A percentile compares a stretch with the other conserved stretches of the same genome.
Evolutionary conservation across 345 rosid species (phyloP).

Genomic region (Eucalyptus cloeziana): DNA sequence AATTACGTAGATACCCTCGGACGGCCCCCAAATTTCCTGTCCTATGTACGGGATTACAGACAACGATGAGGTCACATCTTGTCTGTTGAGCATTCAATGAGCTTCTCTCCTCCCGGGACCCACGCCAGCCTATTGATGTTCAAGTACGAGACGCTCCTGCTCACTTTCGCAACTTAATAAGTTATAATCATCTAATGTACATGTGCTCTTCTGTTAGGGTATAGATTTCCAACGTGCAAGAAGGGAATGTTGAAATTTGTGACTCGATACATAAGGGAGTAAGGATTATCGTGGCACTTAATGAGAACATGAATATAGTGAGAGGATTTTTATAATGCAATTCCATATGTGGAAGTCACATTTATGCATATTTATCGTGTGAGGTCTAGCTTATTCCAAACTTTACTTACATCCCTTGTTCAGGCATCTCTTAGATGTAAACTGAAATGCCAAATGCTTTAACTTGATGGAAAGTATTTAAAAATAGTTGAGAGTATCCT

Average conservation of each 20-base stretch:
- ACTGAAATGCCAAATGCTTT: neutral
- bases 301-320: neutral
- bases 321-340: too few relatives aligned
- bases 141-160: neutral
- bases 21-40: neutral
- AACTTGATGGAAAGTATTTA: too few relatives aligned
- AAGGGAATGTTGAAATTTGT: neutral
- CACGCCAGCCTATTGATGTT: neutral
- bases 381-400: rapidly evolving
- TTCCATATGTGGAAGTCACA: neutral
- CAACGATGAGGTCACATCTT: neutral
- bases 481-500: neutral
- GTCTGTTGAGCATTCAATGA: neutral
- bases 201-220: neutral
- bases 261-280: neutral
- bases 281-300: too few relatives aligned
- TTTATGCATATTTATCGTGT: too few relatives aligned
- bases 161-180: neutral
- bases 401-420: too few relatives aligned
- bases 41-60: neutral
- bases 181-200: neutral
- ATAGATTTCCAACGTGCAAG: neutral
- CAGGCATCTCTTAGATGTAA: neutral
- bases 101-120: neutral
- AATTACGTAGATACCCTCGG: neutral